These are phyloP conservation scores for Hypoxylon sp. DNA, from an alignment of 2,329 filamentous ascomycete species.

Conservation along the genomic window DNA sequence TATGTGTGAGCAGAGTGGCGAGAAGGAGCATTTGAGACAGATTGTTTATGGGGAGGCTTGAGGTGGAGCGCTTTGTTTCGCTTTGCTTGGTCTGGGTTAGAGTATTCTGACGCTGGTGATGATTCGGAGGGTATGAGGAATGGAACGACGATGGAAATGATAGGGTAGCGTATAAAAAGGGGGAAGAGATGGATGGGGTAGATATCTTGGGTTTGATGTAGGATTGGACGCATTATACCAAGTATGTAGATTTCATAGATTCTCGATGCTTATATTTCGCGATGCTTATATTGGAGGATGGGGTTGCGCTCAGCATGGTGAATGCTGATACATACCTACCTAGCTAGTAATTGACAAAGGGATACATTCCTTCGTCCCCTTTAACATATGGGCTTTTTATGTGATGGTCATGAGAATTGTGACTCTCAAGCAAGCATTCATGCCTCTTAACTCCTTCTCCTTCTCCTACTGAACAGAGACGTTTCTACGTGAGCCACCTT, in stretches of 20 bases:
- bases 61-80: not conserved
- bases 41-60: conserved; percentile 54
- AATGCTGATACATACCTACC: not conserved
- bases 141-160: not conserved
- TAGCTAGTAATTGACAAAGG: not conserved
- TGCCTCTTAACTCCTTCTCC: not conserved
- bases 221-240: conserved; percentile 6
- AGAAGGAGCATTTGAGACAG: conserved; percentile 67
- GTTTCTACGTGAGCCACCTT: not conserved
- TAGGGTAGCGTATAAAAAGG: conserved; percentile 1
- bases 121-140: not conserved
- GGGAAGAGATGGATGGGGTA: conserved; percentile 1
- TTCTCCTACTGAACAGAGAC: not conserved
- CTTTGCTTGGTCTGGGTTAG: not conserved
- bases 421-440: not conserved
- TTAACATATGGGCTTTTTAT: not conserved
- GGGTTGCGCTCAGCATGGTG: not conserved
- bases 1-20: conserved; percentile 75
- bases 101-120: not conserved
- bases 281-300: not conserved
- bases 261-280: not conserved
- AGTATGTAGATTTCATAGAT: not conserved
- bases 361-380: not conserved
- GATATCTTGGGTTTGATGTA: not conserved
- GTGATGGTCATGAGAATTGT: not conserved